Evolutionary conservation across 805 yeast genomes (phyloP).

Genomic region (Scheffersomyces stipitis): DNA sequence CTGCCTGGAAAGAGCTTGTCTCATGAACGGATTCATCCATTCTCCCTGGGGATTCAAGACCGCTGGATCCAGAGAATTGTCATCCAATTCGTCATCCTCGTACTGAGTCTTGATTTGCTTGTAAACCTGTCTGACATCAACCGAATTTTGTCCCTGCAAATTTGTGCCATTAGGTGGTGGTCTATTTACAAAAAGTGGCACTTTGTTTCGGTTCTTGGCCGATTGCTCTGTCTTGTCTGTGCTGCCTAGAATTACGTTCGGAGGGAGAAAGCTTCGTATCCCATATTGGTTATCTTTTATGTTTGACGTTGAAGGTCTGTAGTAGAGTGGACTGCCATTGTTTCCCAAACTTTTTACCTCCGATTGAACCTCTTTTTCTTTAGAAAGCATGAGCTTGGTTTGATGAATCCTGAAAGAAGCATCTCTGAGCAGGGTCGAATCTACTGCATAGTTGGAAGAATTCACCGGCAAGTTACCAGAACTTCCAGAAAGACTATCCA

Average conservation of each 20-base stretch:
- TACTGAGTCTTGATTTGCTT: too few species aligned
- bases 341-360: neutral
- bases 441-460: neutral
- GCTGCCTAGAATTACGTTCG: constrained; percentile 8
- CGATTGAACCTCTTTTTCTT: neutral
- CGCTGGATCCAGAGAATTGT: constrained; percentile 5
- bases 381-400: constrained; percentile 1
- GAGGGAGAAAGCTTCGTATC: constrained; percentile 26
- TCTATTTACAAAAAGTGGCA: constrained; percentile 6
- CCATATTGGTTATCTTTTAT: constrained; percentile 24
- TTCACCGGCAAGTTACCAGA: neutral
- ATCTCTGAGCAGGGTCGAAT: neutral
- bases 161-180: neutral
- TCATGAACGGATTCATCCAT: constrained; percentile 44
- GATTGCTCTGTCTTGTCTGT: neutral
- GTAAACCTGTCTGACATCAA: too few species aligned
- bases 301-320: constrained; percentile 30
- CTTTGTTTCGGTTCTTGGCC: constrained; percentile 1
- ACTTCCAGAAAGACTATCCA: too few species aligned
- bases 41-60: constrained; percentile 17
- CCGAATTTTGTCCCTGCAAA: too few species aligned
- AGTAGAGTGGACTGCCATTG: constrained; percentile 23
- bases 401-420: constrained; percentile 2
- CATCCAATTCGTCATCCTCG: constrained; percentile 3
- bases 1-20: constrained; percentile 45